phyloP scores from a whole-genome alignment of 305 asterid species.

The Fraxinus sp. region DNA sequence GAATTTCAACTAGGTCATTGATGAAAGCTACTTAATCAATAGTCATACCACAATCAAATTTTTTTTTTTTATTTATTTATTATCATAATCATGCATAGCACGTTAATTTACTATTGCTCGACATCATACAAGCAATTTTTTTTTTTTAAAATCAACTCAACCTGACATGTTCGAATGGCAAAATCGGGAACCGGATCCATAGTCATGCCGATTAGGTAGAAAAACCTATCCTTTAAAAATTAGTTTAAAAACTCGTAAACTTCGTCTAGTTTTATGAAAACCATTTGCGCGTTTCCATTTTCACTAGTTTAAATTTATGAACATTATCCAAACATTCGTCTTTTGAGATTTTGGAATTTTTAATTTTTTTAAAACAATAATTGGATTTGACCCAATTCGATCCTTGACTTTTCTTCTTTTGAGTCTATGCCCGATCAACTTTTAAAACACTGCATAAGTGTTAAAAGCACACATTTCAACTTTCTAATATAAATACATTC shows the following conservation, averaged over 20 bases:
- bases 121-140: background rate
- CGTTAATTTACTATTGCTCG: background rate
- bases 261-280: background rate
- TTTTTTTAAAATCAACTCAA: background rate
- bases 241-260: background rate
- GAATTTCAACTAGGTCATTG: too few species aligned
- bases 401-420: background rate
- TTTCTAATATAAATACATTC: background rate
- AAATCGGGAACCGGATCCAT: too few species aligned
- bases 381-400: background rate
- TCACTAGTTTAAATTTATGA: too few species aligned
- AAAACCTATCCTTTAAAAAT: background rate
- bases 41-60: background rate
- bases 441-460: background rate
- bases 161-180: background rate
- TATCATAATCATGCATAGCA: background rate
- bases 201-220: background rate
- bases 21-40: too few species aligned
- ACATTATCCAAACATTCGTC: background rate
- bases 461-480: background rate
- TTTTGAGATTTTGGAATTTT: background rate
- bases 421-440: background rate
- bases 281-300: background rate
- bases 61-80: too few species aligned
- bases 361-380: too few species aligned